Evolutionary conservation across 441 rosid genomes (phyloP).

Genomic region (Iberis amara): DNA sequence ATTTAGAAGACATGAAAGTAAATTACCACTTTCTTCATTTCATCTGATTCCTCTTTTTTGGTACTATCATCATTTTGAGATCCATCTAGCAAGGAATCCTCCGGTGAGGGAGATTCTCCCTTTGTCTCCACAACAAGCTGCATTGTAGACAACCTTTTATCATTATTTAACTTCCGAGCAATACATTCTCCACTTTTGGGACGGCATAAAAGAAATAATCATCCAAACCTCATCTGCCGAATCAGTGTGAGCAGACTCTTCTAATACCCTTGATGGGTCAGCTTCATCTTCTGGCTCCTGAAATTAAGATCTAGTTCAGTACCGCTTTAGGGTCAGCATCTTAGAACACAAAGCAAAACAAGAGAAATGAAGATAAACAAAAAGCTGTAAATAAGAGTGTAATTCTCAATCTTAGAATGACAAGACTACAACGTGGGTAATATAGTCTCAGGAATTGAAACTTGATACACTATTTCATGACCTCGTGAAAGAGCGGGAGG

Average conservation of each 20-base stretch:
- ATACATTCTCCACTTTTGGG: background rate
- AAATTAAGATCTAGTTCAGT: conserved; percentile 26
- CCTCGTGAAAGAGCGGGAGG: too few relatives aligned
- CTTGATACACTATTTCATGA: too few relatives aligned
- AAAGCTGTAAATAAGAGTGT: background rate
- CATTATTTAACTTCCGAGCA: conserved; percentile 19
- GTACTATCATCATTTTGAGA: conserved; percentile 38
- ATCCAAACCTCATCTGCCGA: conserved; percentile 45
- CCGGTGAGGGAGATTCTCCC: conserved; percentile 34
- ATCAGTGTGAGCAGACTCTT: conserved; percentile 32
- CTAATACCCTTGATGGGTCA: conserved; percentile 33
- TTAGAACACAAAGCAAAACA: conserved; percentile 18
- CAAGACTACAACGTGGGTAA: background rate
- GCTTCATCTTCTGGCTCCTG: conserved; percentile 36
- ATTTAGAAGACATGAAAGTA: too few relatives aligned
- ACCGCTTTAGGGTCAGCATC: conserved; percentile 21
- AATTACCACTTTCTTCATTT: conserved; percentile 37
- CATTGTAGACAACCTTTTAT: conserved; percentile 25
- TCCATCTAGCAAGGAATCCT: conserved; percentile 36
- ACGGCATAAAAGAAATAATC: too few relatives aligned
- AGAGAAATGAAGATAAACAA: background rate
- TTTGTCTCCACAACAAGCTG: conserved; percentile 40
- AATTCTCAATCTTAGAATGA: background rate
- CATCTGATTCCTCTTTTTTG: conserved; percentile 37
- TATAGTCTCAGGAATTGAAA: too few relatives aligned